phyloP scores from a whole-genome alignment of 1,139 yeast species.

The Zhuliangozyma parablackwelliae region DNA sequence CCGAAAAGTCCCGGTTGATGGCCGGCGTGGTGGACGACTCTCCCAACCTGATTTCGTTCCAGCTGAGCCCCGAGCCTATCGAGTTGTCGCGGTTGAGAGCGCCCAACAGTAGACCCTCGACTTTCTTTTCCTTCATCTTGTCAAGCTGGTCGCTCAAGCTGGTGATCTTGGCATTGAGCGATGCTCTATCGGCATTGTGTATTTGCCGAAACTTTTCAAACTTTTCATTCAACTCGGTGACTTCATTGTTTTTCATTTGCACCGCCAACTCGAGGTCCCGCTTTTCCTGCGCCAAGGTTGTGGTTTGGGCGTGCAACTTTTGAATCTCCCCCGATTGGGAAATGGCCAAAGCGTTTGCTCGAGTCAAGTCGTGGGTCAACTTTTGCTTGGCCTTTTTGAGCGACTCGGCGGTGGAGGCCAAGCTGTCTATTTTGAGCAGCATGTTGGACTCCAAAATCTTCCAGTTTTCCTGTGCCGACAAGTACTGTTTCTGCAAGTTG shows the following conservation, averaged over 20 bases:
- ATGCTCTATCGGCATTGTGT: constrained; percentile 27
- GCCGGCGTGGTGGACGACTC: constrained; percentile 34
- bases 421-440: constrained; percentile 39
- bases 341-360: constrained; percentile 16
- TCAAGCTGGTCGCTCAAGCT: constrained; percentile 20
- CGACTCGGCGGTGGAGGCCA: constrained; percentile 36
- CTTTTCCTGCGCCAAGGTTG: constrained; percentile 11
- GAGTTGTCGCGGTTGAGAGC: constrained; percentile 11
- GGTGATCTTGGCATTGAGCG: constrained; percentile 24
- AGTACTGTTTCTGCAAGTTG: constrained; percentile 59
- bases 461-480: constrained; percentile 67
- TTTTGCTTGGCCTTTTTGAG: constrained; percentile 30
- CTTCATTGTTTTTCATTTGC: constrained; percentile 23
- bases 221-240: constrained; percentile 25
- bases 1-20: constrained; percentile 11
- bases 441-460: constrained; percentile 54
- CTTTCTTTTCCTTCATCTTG: constrained; percentile 8
- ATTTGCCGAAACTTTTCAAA: constrained; percentile 26
- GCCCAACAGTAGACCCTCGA: constrained; percentile 14
- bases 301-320: constrained; percentile 12
- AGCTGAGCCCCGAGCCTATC: constrained; percentile 8
- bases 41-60: constrained; percentile 25
- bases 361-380: constrained; percentile 25
- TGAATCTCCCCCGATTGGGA: constrained; percentile 22
- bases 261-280: constrained; percentile 18